These are phyloP conservation scores for Linderniella brevidens DNA, from an alignment of 257 asterid genomes.

Conservation along the genomic window DNA sequence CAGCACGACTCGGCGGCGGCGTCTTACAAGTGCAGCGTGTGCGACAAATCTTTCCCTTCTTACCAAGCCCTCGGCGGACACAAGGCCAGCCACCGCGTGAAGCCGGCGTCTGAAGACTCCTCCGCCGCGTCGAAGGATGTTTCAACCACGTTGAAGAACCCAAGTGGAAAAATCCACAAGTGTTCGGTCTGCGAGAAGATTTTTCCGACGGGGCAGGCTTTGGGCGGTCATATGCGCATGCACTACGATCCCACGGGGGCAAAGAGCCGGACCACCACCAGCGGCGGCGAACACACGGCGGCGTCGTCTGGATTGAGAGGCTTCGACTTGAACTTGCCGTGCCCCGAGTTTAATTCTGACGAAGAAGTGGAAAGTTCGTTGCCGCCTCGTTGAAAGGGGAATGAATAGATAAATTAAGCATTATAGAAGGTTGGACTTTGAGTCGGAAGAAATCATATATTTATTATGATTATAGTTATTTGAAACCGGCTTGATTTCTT, in stretches of 20 bases:
- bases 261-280: neutral
- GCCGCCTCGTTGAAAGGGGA: slow-evolving; percentile 11
- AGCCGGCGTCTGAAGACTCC: slow-evolving; percentile 12
- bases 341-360: slow-evolving; percentile 27
- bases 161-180: slow-evolving; percentile 53
- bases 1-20: no score
- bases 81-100: slow-evolving; percentile 80
- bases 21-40: slow-evolving; percentile 42
- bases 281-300: neutral
- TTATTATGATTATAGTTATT: no score
- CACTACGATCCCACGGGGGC: slow-evolving; percentile 33
- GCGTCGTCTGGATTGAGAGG: neutral
- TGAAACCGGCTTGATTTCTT: no score
- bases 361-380: slow-evolving; percentile 48
- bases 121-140: slow-evolving; percentile 12
- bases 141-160: slow-evolving; percentile 17
- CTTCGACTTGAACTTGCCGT: slow-evolving; percentile 12
- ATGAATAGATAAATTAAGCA: no score
- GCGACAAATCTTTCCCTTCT: slow-evolving; percentile 37
- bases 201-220: slow-evolving; percentile 77
- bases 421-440: no score
- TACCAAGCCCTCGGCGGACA: slow-evolving; percentile 94
- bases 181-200: slow-evolving; percentile 49
- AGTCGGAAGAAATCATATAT: no score
- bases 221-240: slow-evolving; percentile 92